A percentile compares a stretch with the other conserved stretches of the same genome.
phyloP scores from a whole-genome alignment of 208 protist species.

The Crithidia mellificae region DNA sequence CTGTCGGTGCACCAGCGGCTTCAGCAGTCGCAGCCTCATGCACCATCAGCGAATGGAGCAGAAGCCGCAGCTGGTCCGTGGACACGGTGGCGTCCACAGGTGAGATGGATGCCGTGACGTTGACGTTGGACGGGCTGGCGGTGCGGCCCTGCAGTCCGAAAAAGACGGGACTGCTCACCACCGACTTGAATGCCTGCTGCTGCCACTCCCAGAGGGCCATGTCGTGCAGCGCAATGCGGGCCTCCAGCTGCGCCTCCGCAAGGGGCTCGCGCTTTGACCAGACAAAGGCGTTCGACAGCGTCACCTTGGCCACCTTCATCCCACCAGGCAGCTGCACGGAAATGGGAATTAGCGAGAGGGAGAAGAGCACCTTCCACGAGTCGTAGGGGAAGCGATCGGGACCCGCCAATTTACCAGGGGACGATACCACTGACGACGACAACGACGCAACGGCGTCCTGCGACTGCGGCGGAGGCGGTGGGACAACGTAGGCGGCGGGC shows the following conservation, averaged over 20 bases:
- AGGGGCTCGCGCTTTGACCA: constrained; percentile 46
- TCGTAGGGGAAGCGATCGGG: constrained; percentile 30
- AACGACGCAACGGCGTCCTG: background rate
- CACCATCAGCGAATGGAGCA: constrained; percentile 14
- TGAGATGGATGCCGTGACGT: constrained; percentile 36
- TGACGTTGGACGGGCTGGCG: constrained; percentile 15
- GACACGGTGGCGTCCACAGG: constrained; percentile 33
- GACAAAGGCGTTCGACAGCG: constrained; percentile 49
- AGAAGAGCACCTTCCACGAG: constrained; percentile 56
- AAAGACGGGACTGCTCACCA: constrained; percentile 45
- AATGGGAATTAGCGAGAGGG: constrained; percentile 54
- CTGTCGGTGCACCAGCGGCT: background rate
- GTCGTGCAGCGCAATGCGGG: constrained; percentile 53
- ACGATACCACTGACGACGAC: background rate
- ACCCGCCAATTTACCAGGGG: background rate
- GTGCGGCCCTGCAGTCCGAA: constrained; percentile 37
- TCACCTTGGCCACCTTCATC: constrained; percentile 42
- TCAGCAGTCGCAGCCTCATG: background rate
- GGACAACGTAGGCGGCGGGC: too few species aligned
- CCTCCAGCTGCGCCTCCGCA: constrained; percentile 43
- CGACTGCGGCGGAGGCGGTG: background rate
- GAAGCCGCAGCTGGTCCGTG: constrained; percentile 25
- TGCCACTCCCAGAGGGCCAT: constrained; percentile 52
- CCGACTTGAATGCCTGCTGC: constrained; percentile 32
- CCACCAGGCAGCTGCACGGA: constrained; percentile 40